These are phyloP conservation scores for Dryas integrifolia DNA, from an alignment of 331 rosid genomes.

Conservation along the genomic window DNA sequence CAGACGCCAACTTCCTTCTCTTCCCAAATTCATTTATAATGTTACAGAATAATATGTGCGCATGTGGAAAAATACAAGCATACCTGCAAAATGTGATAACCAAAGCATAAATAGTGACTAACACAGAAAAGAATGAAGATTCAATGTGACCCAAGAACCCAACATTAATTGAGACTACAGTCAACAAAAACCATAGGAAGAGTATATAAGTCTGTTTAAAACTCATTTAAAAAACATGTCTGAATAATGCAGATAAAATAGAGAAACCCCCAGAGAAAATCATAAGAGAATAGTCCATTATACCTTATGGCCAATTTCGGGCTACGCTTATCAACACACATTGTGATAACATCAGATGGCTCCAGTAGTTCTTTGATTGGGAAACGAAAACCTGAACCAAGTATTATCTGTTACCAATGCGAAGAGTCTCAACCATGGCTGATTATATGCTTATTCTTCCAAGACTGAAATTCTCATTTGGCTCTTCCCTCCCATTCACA, in stretches of 20 bases:
- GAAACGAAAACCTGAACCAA: slow-evolving; percentile 69
- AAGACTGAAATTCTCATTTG: not conserved
- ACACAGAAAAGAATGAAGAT: slow-evolving; percentile 5
- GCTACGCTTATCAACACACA: slow-evolving; percentile 52
- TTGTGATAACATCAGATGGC: slow-evolving; percentile 61
- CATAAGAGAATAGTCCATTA: slow-evolving; percentile 25
- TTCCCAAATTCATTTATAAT: slow-evolving; percentile 76
- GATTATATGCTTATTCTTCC: not conserved
- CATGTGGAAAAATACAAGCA: slow-evolving; percentile 79
- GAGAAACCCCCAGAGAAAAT: not conserved
- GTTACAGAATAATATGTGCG: slow-evolving; percentile 58
- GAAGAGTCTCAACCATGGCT: slow-evolving; percentile 9
- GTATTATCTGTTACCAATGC: slow-evolving; percentile 30
- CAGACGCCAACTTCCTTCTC: slow-evolving; percentile 65
- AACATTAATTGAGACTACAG: not conserved
- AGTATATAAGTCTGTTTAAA: not conserved
- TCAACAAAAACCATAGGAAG: not conserved
- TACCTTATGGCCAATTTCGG: slow-evolving; percentile 88
- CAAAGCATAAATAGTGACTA: slow-evolving; percentile 17
- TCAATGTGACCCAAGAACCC: not conserved
- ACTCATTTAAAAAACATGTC: not conserved
- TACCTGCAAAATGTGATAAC: slow-evolving; percentile 54
- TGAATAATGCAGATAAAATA: slow-evolving; percentile 14
- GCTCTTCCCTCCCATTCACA: not conserved
- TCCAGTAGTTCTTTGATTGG: slow-evolving; percentile 57